Evolutionary conservation across 1,284 basidiomycete species (phyloP), one percentile per base, ranked within the genome.

Genomic region (Ustilago nuda): DNA sequence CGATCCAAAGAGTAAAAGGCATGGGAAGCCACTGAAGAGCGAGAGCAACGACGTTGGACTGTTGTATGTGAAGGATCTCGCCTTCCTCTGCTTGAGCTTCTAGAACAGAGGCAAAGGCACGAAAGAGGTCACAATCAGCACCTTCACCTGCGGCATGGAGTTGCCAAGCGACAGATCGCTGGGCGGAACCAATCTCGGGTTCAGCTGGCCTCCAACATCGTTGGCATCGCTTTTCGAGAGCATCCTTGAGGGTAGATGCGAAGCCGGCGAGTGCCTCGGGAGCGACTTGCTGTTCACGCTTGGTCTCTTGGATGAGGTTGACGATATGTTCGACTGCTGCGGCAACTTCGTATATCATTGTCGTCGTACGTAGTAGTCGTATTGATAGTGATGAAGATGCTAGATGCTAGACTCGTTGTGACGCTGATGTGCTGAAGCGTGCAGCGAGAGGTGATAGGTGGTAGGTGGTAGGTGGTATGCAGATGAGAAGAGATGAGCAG

Each of bases 1-100:
- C 81, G 56, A 82, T 74, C 81, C 81, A 82, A 11, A 82, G 60
- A 1, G 80, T 82, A 56, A 80, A 80, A 11, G 58, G 32, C 13
- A 43, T 6, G 3, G 67, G 68, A 7, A 80, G 61, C 75, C 70
- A 78, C 5, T 59, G n/a, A 6, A 73, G 51, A 9, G 71, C 75
- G 2, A 78, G 55, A 12, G 56, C 43, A 2, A 66, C 61, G 12
- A 62, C 64, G 17, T 54, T 60, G 33, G 53, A 17, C 19, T 66
- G 57, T 4, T 61, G 39, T 17, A 55, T 64, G 13, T 33, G 59
- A 27, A 65, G 37, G 37, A 74, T 56, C 56, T 73, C 60, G 43
- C 61, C 65, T 46, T 71, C 76, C 51, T 72, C 59, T 5, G 60
- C 58, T 2, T 60, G 56, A 4, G 66, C 60, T 23, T 66, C 32